A percentile compares a stretch with the other conserved stretches of the same genome.
Conservation (phyloP, 441 rosid species). For the Sinapis alba region DNA sequence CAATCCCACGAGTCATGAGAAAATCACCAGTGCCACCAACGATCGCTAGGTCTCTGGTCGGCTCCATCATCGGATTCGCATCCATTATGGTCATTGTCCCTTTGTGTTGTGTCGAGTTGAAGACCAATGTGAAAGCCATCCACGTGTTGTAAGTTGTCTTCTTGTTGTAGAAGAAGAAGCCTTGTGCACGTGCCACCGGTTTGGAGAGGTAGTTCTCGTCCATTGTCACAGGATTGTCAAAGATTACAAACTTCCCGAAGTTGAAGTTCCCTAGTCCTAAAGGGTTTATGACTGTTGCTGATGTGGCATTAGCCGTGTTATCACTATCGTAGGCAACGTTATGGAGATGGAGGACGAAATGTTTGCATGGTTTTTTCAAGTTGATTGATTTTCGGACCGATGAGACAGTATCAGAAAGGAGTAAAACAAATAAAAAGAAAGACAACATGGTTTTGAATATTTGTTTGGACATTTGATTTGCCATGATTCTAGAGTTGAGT, state of each 20-base stretch:
- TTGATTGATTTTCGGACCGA: slow-evolving; percentile 10
- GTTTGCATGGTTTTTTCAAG: slow-evolving; percentile 55
- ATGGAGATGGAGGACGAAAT: slow-evolving; percentile 61
- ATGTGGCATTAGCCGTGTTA: slow-evolving; percentile 64
- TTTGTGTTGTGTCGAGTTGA: slow-evolving; percentile 59
- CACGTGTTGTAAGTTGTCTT: slow-evolving; percentile 66
- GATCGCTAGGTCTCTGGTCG: slow-evolving; percentile 75
- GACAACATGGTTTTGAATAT: slow-evolving; percentile 23
- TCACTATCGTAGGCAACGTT: slow-evolving; percentile 75
- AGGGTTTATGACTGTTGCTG: slow-evolving; percentile 71
- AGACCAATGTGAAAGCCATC: slow-evolving; percentile 63
- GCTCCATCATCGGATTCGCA: slow-evolving; percentile 76
- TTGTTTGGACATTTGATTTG: slow-evolving; percentile 4
- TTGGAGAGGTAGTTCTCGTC: slow-evolving; percentile 68
- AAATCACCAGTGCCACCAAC: slow-evolving; percentile 88
- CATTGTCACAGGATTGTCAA: slow-evolving; percentile 72
- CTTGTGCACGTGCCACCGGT: slow-evolving; percentile 81
- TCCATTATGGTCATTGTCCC: slow-evolving; percentile 80
- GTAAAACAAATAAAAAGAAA: slow-evolving; percentile 23
- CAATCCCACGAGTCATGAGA: slow-evolving; percentile 80
- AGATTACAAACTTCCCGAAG: slow-evolving; percentile 68
- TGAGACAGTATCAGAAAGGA: slow-evolving; percentile 22
- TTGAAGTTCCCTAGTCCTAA: slow-evolving; percentile 65
- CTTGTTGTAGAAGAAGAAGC: slow-evolving; percentile 73
- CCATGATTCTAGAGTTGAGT: slow-evolving; percentile 22